Evolutionary conservation across 495 filamentous ascomycete genomes (phyloP), one percentile per base, ranked within the genome.

Genomic region (Parathielavia appendiculata): DNA sequence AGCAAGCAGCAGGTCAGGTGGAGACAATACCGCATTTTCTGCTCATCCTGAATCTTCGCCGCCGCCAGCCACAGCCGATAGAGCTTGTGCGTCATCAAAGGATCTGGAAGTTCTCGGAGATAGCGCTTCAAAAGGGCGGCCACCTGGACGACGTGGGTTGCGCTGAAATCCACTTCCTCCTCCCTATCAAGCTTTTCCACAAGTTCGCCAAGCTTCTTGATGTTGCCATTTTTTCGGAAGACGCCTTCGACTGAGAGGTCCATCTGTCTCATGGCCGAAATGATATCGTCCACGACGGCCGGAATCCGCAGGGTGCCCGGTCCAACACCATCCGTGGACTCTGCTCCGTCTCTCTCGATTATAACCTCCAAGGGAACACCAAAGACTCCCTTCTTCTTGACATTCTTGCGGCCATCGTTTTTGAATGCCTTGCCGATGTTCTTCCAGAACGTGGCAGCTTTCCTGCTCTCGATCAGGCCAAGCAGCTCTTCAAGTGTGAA

Each of bases 161-260:
- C 84, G 46, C 81, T 84, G 64, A 97, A 77, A 64, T 95, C 90
- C 23, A 97, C 86, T 41, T 84, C 80, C 52, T 89, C 89, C 51
- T 89, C 89, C 51, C 75, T 79, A 70, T 99, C 92, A 52, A 97
- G 87, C 63, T 83, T 75, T 41, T 92, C 90, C 30, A 87, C 83
- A 19, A 95, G 74, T 54, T 96, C 91, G 60, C 87, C 88, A 26
- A 97, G 79, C 51, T 89, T 86, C 66, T 88, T 87, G 69, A 99
- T 97, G 68, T 97, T 97, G 58, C 93, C 93, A 66, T 97, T 99
- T 79, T 99, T 99, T 54, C 93, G 87, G 82, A 99, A 99, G 47
- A 99, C 92, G 66, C 95, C 95, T 68, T 99, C 93, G 9, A 97
- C 90, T 17, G 91, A 95, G 80, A 99, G 95, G 73, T 99, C 93